Evolutionary conservation across 2,329 filamentous ascomycete genomes (phyloP).

Genomic region (Nothophoma quercina): DNA sequence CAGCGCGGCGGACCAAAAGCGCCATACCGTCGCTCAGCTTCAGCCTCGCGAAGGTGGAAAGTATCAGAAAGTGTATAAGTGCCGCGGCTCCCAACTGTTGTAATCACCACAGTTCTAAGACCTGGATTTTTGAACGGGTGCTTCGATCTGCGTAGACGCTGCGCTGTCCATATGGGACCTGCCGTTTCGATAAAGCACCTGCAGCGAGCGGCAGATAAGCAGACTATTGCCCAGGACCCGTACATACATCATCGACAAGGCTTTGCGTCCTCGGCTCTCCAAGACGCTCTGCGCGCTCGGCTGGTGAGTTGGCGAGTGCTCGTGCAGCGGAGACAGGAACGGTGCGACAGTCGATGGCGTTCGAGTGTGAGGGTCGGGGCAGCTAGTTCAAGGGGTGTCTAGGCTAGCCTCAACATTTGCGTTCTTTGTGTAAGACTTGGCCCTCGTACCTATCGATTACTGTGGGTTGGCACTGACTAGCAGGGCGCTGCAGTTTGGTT

Average conservation of each 20-base stretch:
- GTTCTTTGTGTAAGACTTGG: conserved; percentile 10
- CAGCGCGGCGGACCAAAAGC: conserved; percentile 9
- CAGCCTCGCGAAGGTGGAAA: conserved; percentile 12
- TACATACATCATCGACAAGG: conserved; percentile 3
- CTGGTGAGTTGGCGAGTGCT: conserved; percentile 6
- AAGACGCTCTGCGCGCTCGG: conserved; percentile 8
- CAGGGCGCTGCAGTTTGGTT: neutral
- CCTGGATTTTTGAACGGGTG: neutral
- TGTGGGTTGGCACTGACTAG: neutral
- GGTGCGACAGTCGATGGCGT: neutral
- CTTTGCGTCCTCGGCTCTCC: conserved; percentile 7
- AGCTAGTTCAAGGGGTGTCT: conserved; percentile 10
- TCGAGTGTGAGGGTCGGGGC: conserved; percentile 7
- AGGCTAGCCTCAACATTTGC: conserved; percentile 12
- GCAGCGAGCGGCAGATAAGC: conserved; percentile 10
- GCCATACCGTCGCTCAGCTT: conserved; percentile 12
- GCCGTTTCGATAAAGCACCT: neutral
- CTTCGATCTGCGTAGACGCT: too few relatives aligned
- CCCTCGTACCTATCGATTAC: neutral
- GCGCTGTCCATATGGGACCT: neutral
- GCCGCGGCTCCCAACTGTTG: conserved; percentile 1
- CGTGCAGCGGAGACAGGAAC: conserved; percentile 6
- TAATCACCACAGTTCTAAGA: too few relatives aligned
- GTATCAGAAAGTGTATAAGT: neutral
- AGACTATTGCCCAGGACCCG: conserved; percentile 9